These are phyloP conservation scores for Mortierella sp. DNA, from an alignment of 371 early-diverging fungal species.

Conservation along the genomic window DNA sequence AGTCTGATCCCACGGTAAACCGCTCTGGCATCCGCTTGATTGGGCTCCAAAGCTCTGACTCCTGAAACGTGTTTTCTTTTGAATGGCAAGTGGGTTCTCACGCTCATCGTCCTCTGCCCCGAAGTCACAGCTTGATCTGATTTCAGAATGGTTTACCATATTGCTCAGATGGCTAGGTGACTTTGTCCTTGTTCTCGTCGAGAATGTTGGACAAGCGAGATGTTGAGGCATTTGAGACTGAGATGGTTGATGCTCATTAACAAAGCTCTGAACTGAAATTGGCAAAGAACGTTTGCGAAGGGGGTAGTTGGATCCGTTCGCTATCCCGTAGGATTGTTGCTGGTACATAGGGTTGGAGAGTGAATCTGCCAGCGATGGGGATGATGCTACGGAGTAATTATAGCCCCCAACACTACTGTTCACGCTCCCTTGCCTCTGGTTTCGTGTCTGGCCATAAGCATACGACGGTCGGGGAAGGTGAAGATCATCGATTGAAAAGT, in stretches of 20 bases:
- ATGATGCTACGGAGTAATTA: slow-evolving; percentile 43
- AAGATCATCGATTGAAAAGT: slow-evolving; percentile 19
- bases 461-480: slow-evolving; percentile 37
- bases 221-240: not conserved
- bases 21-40: slow-evolving; percentile 3
- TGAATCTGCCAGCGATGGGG: slow-evolving; percentile 50
- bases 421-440: slow-evolving; percentile 48
- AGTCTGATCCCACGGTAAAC: slow-evolving; percentile 16
- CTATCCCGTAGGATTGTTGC: slow-evolving; percentile 25
- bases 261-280: slow-evolving; percentile 11
- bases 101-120: not conserved
- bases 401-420: slow-evolving; percentile 50
- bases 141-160: slow-evolving; percentile 13
- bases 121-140: not conserved
- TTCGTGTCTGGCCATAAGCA: slow-evolving; percentile 36
- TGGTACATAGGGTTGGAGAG: slow-evolving; percentile 55
- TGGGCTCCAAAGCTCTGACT: slow-evolving; percentile 28
- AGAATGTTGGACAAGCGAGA: not conserved
- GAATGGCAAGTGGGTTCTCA: not conserved
- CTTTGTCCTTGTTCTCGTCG: slow-evolving; percentile 9
- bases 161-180: slow-evolving; percentile 42
- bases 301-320: slow-evolving; percentile 1
- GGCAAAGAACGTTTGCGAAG: slow-evolving; percentile 43
- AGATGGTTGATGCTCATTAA: slow-evolving; percentile 1
- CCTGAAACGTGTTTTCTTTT: slow-evolving; percentile 12